Evolutionary conservation across 495 filamentous ascomycete species (phyloP).

Genomic region (Penicillium bovifimosum): DNA sequence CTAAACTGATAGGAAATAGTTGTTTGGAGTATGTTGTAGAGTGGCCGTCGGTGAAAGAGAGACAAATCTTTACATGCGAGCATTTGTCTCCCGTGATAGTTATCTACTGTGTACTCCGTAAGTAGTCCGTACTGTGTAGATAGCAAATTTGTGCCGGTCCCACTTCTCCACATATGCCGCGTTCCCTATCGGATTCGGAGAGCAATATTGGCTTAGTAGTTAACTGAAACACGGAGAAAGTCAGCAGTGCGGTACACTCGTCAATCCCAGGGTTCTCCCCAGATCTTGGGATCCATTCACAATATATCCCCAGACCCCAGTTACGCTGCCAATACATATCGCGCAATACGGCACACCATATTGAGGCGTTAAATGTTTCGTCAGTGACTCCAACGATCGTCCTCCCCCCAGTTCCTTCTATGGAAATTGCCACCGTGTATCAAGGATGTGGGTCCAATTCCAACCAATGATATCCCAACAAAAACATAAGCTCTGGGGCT

Average conservation of each 20-base stretch:
- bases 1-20: too few species aligned
- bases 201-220: background rate
- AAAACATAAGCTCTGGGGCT: slow-evolving; percentile 7
- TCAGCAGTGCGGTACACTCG: background rate
- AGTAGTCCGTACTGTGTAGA: too few species aligned
- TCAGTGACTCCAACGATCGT: background rate
- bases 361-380: too few species aligned
- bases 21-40: background rate
- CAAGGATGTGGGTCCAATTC: background rate
- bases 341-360: too few species aligned
- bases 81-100: slow-evolving; percentile 3
- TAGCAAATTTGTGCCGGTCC: background rate
- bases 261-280: background rate
- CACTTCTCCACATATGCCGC: background rate
- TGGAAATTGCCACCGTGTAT: background rate
- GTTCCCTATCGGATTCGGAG: too few species aligned
- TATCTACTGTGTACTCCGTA: too few species aligned
- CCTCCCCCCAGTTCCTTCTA: background rate
- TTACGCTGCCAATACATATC: too few species aligned
- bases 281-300: background rate
- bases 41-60: background rate
- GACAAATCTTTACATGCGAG: slow-evolving; percentile 1
- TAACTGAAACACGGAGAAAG: background rate
- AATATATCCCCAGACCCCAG: too few species aligned
- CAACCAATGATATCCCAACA: background rate